phyloP scores from a whole-genome alignment of 1,284 basidiomycete genomes.

The Ustilago sp. region DNA sequence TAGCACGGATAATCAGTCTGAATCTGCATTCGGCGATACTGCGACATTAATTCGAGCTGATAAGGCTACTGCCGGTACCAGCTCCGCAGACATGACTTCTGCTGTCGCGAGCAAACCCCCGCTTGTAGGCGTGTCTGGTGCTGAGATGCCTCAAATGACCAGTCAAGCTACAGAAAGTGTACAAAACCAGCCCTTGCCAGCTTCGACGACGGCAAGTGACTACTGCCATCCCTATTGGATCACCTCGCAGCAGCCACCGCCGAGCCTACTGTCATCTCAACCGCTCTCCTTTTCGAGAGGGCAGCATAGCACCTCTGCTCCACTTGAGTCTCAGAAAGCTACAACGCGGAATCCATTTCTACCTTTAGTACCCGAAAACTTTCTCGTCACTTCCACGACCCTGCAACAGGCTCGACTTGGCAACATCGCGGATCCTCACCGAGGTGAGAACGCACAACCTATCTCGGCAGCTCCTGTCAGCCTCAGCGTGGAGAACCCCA shows the following conservation, averaged over 20 bases:
- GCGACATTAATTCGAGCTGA: background rate
- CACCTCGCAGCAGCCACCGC: background rate
- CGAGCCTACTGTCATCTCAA: background rate
- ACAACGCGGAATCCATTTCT: background rate
- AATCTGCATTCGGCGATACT: background rate
- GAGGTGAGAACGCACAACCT: background rate
- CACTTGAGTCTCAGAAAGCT: background rate
- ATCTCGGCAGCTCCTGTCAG: background rate
- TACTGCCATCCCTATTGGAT: slow-evolving; percentile 6
- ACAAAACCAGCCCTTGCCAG: background rate
- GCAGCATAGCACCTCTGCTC: background rate
- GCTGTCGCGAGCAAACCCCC: too few species aligned
- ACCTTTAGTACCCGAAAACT: background rate
- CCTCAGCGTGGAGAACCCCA: background rate
- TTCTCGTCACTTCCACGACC: slow-evolving; percentile 4
- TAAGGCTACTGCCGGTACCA: background rate
- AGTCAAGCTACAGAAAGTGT: background rate
- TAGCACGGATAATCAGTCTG: background rate
- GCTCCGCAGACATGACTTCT: background rate
- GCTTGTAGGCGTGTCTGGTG: too few species aligned
- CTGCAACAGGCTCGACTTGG: background rate
- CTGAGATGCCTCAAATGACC: background rate
- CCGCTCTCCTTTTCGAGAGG: background rate
- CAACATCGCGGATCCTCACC: background rate
- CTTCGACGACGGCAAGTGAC: background rate